Percentiles rank a stretch among this genome's conserved stretches.
These are phyloP conservation scores for Globisporangium spiculum DNA, from an alignment of 352 stramenopile genomes.

Conservation along the genomic window DNA sequence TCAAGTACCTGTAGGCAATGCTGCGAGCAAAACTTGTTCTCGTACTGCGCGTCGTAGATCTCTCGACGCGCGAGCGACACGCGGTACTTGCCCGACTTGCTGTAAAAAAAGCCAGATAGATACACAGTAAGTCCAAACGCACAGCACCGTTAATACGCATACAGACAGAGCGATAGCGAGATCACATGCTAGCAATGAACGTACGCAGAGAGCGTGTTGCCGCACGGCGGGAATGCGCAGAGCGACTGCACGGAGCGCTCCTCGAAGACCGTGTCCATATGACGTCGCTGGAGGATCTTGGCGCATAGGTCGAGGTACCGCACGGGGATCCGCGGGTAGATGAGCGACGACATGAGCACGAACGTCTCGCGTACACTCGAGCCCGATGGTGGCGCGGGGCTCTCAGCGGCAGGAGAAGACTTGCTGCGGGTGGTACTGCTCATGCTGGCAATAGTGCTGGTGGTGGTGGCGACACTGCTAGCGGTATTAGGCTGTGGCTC, in stretches of 20 bases:
- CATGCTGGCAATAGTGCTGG: neutral
- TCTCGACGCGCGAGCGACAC: conserved; percentile 68
- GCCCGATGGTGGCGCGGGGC: conserved; percentile 21
- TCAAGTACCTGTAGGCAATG: conserved; percentile 57
- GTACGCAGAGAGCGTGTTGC: conserved; percentile 47
- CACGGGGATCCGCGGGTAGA: conserved; percentile 57
- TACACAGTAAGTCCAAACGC: neutral
- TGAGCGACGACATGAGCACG: conserved; percentile 74
- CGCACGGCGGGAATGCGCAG: conserved; percentile 73
- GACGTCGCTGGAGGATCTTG: conserved; percentile 67
- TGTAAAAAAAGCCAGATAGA: conserved; percentile 17
- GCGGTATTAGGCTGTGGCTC: neutral
- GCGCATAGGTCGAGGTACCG: conserved; percentile 67
- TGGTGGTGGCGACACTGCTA: neutral
- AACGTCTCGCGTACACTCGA: conserved; percentile 79
- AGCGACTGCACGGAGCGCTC: conserved; percentile 65
- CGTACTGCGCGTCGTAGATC: conserved; percentile 78
- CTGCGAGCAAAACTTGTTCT: conserved; percentile 81
- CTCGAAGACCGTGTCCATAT: conserved; percentile 83
- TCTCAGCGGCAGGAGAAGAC: neutral
- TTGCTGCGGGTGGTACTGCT: neutral
- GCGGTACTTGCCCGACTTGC: conserved; percentile 63
- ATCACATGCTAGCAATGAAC: conserved; percentile 8
- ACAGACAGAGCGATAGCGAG: neutral
- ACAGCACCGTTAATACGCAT: neutral